Evolutionary conservation across 1,139 yeast species (phyloP).

Genomic region (Pichia norvegensis): DNA sequence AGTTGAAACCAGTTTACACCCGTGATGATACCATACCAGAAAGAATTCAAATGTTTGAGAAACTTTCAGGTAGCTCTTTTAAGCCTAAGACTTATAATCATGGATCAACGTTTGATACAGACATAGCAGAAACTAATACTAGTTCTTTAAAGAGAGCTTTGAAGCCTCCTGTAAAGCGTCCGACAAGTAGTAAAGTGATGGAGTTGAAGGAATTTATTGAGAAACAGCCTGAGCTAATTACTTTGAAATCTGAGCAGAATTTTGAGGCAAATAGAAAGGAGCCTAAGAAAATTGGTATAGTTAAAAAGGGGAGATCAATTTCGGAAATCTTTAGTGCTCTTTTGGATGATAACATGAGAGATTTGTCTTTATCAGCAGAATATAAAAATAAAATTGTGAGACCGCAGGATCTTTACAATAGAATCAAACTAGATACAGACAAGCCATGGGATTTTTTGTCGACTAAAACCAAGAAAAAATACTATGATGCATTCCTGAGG

Average conservation of each 20-base stretch:
- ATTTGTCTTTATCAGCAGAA: constrained; percentile 24
- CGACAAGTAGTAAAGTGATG: constrained; percentile 8
- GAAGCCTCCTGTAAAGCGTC: constrained; percentile 12
- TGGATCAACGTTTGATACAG: neutral
- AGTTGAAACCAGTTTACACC: neutral
- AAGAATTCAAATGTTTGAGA: constrained; percentile 25
- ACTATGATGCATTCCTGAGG: constrained; percentile 25
- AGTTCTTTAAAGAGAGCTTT: constrained; percentile 6
- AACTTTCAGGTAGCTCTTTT: constrained; percentile 20
- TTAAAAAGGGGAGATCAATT: constrained; percentile 12
- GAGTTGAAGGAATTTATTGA: constrained; percentile 15
- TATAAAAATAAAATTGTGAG: constrained; percentile 22
- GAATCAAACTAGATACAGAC: constrained; percentile 18
- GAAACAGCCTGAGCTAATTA: constrained; percentile 10
- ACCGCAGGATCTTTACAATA: constrained; percentile 23
- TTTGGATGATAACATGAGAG: constrained; percentile 22
- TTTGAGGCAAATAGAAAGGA: neutral
- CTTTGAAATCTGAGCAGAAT: constrained; percentile 4
- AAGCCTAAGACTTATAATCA: constrained; percentile 6
- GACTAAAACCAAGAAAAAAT: constrained; percentile 18
- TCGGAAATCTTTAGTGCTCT: constrained; percentile 22
- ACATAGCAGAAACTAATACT: neutral
- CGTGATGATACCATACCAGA: constrained; percentile 19
- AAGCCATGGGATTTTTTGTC: constrained; percentile 21
- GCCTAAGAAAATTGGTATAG: neutral